Base-by-base conservation (phyloP, 2,329 filamentous ascomycete species). In the Colletotrichum lentis region DNA sequence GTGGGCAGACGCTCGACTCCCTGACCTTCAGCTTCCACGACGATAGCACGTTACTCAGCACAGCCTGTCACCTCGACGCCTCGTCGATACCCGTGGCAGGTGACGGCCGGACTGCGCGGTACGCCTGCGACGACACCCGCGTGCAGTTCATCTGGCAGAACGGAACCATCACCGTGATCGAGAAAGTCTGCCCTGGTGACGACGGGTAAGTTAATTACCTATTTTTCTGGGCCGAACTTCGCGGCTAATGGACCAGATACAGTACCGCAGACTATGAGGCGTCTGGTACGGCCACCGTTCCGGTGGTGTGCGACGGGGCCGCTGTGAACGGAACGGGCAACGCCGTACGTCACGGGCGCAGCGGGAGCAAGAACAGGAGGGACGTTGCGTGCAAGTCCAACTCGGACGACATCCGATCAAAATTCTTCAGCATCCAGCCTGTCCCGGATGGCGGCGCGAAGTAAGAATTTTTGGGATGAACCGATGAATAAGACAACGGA, bases 61-160 rank as follows among this genome's bases (percentile, higher is more conserved):
- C 82, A 11, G 67, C 69, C 1, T 86, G 84, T 74, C 74, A 77
- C 44, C 79, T 77, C 73, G 83, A 85, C 73, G 75, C 77, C 20
- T 78, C 77, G 7, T 84, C 83, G 3, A 70, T 71, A 43, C 76
- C 80, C 10, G 74, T 78, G 24, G 75, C 72, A 50, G 71, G 74
- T 5, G 63, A 71, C 18, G 75, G 75, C 27, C 71, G 76, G 4
- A 74, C 77, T 1, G 72, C 77, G 11, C 76, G 82, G 44, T 85
- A 78, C 62, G 73, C 79, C 22, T 86, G 84, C 72, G 79, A 82
- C 50, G 73, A 83, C 72, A 11, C 58, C 0, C 61, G 74, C 10
- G 75, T 83, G 69, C 75, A 81, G 67, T 86, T 86, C 69, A 80
- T 84, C 70, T 85, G 77, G 77, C 62, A 76, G 52, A 71, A 74